Base-by-base conservation (phyloP, 2,329 filamentous ascomycete genomes). In the Talaromyces sp. region DNA sequence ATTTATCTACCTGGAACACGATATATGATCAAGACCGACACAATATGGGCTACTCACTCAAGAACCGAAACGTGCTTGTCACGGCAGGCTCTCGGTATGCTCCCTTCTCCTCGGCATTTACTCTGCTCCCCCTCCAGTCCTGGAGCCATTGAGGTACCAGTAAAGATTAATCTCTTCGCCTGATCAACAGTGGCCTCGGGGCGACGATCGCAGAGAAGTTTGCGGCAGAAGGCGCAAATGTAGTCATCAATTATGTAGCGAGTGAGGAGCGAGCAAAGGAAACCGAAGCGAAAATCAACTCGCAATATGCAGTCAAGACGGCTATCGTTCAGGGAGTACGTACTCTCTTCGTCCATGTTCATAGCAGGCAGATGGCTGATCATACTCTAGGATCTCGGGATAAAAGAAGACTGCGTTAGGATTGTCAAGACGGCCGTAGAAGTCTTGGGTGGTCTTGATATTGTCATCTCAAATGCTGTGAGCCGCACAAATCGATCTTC, bases 381-480 rank as follows among this genome's bases (percentile, higher is more conserved):
- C 21, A 7, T 21, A 28, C 14, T n/a, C 2, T 46, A 86, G 69
- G 89, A 93, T 73, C 81, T 90, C 50, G 85, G 84, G 16, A 77
- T 80, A 5, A 81, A 84, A 37, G 73, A 77, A 1, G 88, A 89
- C 28, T 85, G 90, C 65, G 74, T 79, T 56, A 77, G 79, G 0
- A 80, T 88, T 0, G 84, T 93, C 0, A 75, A 82, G 18, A 81
- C 87, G 50, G 83, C 85, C 1, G 80, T 87, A 55, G 76, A 81
- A 28, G 75, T 75, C n/a, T 80, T 91, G 66, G 89, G 88, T 4
- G 85, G 87, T 1, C 74, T 95, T n/a, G 90, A 95, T 75, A 82
- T 92, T 44, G 80, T 95, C 52, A 85, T 93, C 69, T 89, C 88
- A 2, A 95, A 95, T 73, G 89, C 88, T 18, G 84, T 86, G 69